A percentile compares a stretch with the other conserved stretches of the same genome.
Conservation (phyloP, 768 basidiomycete genomes). For the Agrocybe praecox region DNA sequence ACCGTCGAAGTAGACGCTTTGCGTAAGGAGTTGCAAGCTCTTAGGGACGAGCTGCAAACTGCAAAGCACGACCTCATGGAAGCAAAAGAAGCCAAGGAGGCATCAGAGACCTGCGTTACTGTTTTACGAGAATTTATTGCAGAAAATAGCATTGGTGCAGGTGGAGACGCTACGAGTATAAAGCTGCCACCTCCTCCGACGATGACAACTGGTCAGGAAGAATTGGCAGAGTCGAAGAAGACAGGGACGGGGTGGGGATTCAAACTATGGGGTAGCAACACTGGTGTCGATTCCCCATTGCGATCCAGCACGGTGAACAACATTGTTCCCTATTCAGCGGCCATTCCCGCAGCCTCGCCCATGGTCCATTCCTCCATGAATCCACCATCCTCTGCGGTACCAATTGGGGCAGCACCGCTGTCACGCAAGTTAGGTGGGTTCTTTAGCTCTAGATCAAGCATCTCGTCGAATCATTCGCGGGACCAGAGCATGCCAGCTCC, state of each 20-base stretch:
- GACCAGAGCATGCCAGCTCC: conserved; percentile 15
- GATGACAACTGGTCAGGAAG: conserved; percentile 39
- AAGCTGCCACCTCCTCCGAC: conserved; percentile 46
- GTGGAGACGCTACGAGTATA: conserved; percentile 22
- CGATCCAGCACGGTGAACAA: conserved; percentile 9
- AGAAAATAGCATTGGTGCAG: conserved; percentile 64
- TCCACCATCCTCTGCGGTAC: conserved; percentile 18
- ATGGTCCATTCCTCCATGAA: conserved; percentile 7
- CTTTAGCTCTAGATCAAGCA: conserved; percentile 60
- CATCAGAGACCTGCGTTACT: conserved; percentile 82
- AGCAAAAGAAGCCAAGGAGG: conserved; percentile 81
- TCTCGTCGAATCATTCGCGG: conserved; percentile 42
- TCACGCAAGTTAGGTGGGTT: conserved; percentile 72
- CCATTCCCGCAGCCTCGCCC: conserved; percentile 8
- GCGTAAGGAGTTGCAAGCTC: conserved; percentile 56
- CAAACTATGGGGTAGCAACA: conserved; percentile 56
- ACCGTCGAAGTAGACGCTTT: conserved; percentile 55
- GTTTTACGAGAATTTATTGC: conserved; percentile 84
- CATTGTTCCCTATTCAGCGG: conserved; percentile 11
- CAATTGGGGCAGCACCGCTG: conserved; percentile 43
- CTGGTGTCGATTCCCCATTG: conserved; percentile 12
- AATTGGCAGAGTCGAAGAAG: conserved; percentile 29
- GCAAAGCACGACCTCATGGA: conserved; percentile 72
- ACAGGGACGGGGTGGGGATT: conserved; percentile 60
- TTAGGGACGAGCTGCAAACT: conserved; percentile 64